Evolutionary conservation across 2,329 filamentous ascomycete species (phyloP).

Genomic region (Alternaria viburni): DNA sequence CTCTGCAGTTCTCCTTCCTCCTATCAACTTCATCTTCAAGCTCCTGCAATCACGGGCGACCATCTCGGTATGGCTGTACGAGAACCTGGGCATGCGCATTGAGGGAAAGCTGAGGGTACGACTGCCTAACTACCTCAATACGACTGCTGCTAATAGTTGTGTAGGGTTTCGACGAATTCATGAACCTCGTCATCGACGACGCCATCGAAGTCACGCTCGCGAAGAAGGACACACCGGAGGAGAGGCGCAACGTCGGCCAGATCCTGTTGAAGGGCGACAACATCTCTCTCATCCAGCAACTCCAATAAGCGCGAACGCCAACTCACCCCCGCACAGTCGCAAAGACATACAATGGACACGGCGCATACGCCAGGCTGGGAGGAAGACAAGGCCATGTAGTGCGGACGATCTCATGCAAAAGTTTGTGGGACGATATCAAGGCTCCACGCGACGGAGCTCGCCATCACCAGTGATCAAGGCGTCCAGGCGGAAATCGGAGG

Average conservation of each 20-base stretch:
- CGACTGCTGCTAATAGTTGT: conserved; percentile 20
- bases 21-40: conserved; percentile 93
- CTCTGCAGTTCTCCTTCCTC: conserved; percentile 68
- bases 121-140: neutral
- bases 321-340: neutral
- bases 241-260: conserved; percentile 78
- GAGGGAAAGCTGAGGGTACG: conserved; percentile 93
- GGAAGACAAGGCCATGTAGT: neutral
- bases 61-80: conserved; percentile 95
- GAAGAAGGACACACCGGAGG: conserved; percentile 80
- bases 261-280: conserved; percentile 89
- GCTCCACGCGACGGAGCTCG: conserved; percentile 47
- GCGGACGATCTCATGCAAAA: conserved; percentile 3
- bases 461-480: conserved; percentile 77
- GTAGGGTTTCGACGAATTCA: conserved; percentile 98
- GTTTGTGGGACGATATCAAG: conserved; percentile 10
- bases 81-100: conserved; percentile 91
- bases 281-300: conserved; percentile 74
- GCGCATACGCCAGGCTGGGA: conserved; percentile 7
- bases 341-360: conserved; percentile 7
- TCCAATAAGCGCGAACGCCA: conserved; percentile 26
- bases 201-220: conserved; percentile 88
- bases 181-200: conserved; percentile 97
- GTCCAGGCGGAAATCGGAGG: conserved; percentile 80
- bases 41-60: conserved; percentile 83